Evolutionary conservation across 2,329 filamentous ascomycete genomes (phyloP).

Genomic region (Diaporthe amygdali): DNA sequence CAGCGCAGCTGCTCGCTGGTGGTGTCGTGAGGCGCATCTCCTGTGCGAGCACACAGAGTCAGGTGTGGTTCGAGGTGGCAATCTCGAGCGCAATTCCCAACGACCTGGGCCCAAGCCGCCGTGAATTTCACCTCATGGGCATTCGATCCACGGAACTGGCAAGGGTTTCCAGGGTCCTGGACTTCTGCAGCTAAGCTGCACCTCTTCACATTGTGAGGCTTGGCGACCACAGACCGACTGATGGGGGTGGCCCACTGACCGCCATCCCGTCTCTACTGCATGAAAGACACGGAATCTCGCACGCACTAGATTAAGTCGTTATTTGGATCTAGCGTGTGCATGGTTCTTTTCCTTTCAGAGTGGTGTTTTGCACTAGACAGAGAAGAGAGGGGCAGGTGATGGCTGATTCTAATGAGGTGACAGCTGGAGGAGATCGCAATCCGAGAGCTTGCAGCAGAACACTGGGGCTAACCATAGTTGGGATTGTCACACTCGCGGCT

Average conservation of each 20-base stretch:
- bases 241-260: conserved; percentile 13
- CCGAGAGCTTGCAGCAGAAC: conserved; percentile 21
- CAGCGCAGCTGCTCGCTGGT: neutral
- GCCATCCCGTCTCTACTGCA: conserved; percentile 19
- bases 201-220: conserved; percentile 17
- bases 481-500: neutral
- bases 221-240: conserved; percentile 16
- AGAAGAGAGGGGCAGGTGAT: neutral
- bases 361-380: conserved; percentile 13
- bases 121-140: neutral
- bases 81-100: conserved; percentile 1
- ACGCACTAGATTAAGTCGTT: conserved; percentile 12
- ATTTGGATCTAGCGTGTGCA: neutral
- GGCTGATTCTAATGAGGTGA: neutral
- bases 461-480: conserved; percentile 10
- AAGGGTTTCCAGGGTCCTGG: conserved; percentile 14
- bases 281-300: conserved; percentile 13
- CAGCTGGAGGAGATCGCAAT: conserved; percentile 20
- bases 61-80: conserved; percentile 8
- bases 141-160: conserved; percentile 10
- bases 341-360: neutral
- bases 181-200: conserved; percentile 21
- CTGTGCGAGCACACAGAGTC: neutral
- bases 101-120: neutral
- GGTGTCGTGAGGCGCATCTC: neutral